Percentiles rank a stretch among this genome's conserved stretches.
Conservation (phyloP, 108 stramenopile species). For the Fistulifera solaris region DNA sequence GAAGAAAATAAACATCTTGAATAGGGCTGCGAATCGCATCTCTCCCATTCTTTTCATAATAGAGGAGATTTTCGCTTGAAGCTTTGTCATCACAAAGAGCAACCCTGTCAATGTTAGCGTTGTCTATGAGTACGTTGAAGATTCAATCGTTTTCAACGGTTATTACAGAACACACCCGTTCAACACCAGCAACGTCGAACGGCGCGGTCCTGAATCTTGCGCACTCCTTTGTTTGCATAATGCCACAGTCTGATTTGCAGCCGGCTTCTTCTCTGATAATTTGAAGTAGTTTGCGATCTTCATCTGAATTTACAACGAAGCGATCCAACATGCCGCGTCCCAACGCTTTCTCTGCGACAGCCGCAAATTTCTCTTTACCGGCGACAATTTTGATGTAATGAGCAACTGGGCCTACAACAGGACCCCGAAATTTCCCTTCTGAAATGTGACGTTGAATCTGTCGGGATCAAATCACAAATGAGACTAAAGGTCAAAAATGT, state of each 20-base stretch:
- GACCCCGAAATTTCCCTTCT: constrained; percentile 46
- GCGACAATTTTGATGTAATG: constrained; percentile 56
- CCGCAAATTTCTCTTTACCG: constrained; percentile 70
- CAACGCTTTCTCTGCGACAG: constrained; percentile 56
- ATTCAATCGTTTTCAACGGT: constrained; percentile 59
- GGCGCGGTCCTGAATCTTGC: constrained; percentile 39
- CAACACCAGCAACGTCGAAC: constrained; percentile 51
- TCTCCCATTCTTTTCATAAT: constrained; percentile 25
- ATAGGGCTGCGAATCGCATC: constrained; percentile 38
- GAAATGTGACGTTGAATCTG: too few species aligned
- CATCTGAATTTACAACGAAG: constrained; percentile 60
- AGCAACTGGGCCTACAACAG: constrained; percentile 73
- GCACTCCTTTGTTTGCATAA: constrained; percentile 30
- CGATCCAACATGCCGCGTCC: constrained; percentile 43
- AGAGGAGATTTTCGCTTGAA: constrained; percentile 43
- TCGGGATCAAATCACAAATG: too few species aligned
- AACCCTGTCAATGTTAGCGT: constrained; percentile 43
- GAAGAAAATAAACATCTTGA: constrained; percentile 59
- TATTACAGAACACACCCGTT: constrained; percentile 61
- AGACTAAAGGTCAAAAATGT: too few species aligned
- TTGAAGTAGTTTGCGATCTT: constrained; percentile 50
- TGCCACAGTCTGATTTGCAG: constrained; percentile 55
- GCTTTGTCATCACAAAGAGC: constrained; percentile 39
- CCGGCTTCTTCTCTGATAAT: constrained; percentile 41
- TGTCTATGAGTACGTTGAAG: constrained; percentile 71